Base-by-base conservation (phyloP, 192 early-diverging fungal genomes). In the Coemansia sp. region DNA sequence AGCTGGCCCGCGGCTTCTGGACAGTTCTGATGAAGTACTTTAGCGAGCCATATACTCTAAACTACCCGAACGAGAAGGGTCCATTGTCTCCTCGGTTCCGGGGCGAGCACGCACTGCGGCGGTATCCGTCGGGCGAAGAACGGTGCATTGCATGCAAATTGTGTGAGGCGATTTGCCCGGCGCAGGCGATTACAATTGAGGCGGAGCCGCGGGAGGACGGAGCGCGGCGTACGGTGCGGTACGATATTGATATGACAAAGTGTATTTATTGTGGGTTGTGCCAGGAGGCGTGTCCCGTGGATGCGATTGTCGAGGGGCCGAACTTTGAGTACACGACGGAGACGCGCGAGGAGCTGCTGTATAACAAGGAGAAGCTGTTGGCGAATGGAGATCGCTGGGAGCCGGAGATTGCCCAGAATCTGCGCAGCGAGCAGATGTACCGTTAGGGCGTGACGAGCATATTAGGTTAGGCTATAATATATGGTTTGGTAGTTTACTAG, bases 241-340 rank as follows among this genome's bases (percentile, higher is more conserved):
- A 98, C 74, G 96, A 98, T 83, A 98, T 98, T 69, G 96, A 98
- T 74, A 96, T 96, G 96, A 96, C 96, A 61, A 98, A 98, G 85
- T 93, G 93, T 81, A 91, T 91, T 72, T 96, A 95, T 86, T 98
- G 96, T 78, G 96, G 96, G 57, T 89, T 98, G 81, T 98, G 96
- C 82, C 94, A 96, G 81, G 94, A 95, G 69, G 94, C 94, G 0
- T 95, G 94, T 65, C 94, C 94, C 29, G 94, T 96, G 2, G 96
- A 98, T 82, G 96, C 96, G 50, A 98, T 98, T 86, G 96, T 98
- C 6, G 96, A 95, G 83, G 90, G 91, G 31, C 93, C 94, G 64
- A 98, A 98, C 82, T 96, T 93, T 84, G 96, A 98, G 77, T 94
- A 90, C 73, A 85, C 93, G 27, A 96, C 94, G 2, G 96, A 98